phyloP scores from a whole-genome alignment of 257 asterid genomes.

The Galeopsis tetrahit region DNA sequence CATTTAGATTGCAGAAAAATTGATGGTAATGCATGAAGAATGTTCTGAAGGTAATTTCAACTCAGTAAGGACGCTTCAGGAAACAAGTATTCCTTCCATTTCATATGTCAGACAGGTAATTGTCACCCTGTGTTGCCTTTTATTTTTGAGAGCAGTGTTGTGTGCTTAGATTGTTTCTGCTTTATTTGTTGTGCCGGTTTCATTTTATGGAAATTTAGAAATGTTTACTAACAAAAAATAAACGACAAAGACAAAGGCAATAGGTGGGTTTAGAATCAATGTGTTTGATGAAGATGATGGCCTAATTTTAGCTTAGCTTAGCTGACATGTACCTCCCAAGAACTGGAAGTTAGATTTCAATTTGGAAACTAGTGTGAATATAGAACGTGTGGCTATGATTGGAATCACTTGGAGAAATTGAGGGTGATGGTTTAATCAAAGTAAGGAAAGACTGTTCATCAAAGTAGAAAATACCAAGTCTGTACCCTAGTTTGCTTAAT shows the following conservation, averaged over 20 bases:
- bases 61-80: slow-evolving; percentile 50
- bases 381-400: too few relatives aligned
- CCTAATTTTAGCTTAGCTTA: neutral
- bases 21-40: slow-evolving; percentile 77
- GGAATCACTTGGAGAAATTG: neutral
- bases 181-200: neutral
- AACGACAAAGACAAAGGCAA: neutral
- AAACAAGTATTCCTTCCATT: slow-evolving; percentile 43
- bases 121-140: neutral
- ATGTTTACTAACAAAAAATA: neutral
- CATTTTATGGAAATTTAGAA: neutral
- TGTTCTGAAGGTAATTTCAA: slow-evolving; percentile 67
- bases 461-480: too few relatives aligned
- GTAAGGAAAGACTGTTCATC: too few relatives aligned
- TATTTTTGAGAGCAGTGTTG: neutral
- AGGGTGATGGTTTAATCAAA: too few relatives aligned
- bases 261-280: neutral
- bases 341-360: neutral
- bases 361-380: too few relatives aligned
- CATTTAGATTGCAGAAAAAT: slow-evolving; percentile 55
- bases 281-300: neutral
- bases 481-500: too few relatives aligned
- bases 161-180: slow-evolving; percentile 6
- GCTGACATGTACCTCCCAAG: neutral
- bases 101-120: slow-evolving; percentile 53